Percentiles rank a stretch among this genome's conserved stretches.
phyloP scores from a whole-genome alignment of 306 rosid species.

The Vicia villosa region DNA sequence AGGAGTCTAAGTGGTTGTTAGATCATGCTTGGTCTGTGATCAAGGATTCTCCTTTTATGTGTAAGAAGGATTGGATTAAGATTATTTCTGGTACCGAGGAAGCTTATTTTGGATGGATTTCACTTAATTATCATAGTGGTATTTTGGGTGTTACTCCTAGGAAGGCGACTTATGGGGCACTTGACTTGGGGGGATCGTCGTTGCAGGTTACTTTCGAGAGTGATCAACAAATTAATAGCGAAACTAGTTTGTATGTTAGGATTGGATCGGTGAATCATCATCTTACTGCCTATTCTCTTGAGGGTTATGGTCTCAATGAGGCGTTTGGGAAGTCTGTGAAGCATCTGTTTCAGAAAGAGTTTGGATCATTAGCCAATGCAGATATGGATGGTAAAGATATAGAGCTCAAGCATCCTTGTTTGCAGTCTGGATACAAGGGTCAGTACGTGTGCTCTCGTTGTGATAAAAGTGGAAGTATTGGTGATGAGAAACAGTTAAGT shows the following conservation, averaged over 20 bases:
- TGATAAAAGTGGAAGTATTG: conserved; percentile 43
- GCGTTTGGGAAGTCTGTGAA: conserved; percentile 87
- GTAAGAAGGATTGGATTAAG: conserved; percentile 74
- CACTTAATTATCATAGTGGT: conserved; percentile 72
- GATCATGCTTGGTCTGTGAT: conserved; percentile 85
- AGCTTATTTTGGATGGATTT: conserved; percentile 95
- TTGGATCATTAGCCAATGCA: conserved; percentile 36
- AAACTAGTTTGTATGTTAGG: conserved; percentile 70
- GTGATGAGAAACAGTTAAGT: conserved; percentile 34
- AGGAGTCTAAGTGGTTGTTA: conserved; percentile 75
- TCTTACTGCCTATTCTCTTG: conserved; percentile 86
- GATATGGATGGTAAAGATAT: conserved; percentile 46
- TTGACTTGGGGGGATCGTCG: conserved; percentile 94
- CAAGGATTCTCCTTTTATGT: conserved; percentile 71
- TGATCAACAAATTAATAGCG: conserved; percentile 53
- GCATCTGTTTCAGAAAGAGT: conserved; percentile 55
- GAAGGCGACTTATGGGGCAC: conserved; percentile 83
- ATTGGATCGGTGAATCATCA: conserved; percentile 83
- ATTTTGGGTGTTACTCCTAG: conserved; percentile 69
- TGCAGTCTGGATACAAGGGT: conserved; percentile 79
- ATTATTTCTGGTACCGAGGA: conserved; percentile 85
- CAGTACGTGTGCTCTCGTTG: conserved; percentile 68
- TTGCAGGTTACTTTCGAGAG: conserved; percentile 97
- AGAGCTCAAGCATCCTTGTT: conserved; percentile 86
- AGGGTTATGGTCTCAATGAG: conserved; percentile 86